Evolutionary conservation across 2,329 filamentous ascomycete genomes (phyloP), one percentile per base, ranked within the genome.

Genomic region (Byssochlamys sp.): DNA sequence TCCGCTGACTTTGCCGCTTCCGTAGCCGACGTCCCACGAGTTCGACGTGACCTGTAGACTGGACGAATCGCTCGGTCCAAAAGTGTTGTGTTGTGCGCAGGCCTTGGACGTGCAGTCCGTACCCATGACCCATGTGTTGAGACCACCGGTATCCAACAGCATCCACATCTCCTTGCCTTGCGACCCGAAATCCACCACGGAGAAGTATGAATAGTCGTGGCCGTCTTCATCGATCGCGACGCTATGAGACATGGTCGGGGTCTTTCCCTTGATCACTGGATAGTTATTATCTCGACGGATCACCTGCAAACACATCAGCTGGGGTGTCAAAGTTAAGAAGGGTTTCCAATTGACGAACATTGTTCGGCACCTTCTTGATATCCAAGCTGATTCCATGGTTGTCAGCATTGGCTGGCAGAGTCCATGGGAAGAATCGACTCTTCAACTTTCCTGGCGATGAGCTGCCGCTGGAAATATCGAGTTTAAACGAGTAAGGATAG

Each of bases 41-140:
- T 80, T 76, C 33, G 74, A 71, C 0, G 78, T 78, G 33, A 77
- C 73, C 61, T 83, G 72, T 53, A 89, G 80, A 1, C 85, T 84
- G 53, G 75, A 80, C 2, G 90, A 95, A 62, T 87, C 81, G 2
- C 76, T 72, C 3, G 80, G 68, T 12, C 87, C 87, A 67, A 90
- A 92, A 0, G 81, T 84, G 65, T 84, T 84, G 70, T 95, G 91
- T 63, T 79, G 77, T 29, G 73, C 69, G 70, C 91, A 96, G 3
- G 89, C 82, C 26, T 78, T 71, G 2, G 83, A 84, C 14, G 71
- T 78, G 75, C 91, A 96, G 56, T 80, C 75, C 14, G 83, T 77
- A 29, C 86, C 83, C 83, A 94, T 94, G 24, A 95, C 83, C 91
- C 91, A 96, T 11, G 86, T 90, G 58, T 89, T 90, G 19, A 78